These are phyloP conservation scores for Hydrangea macrophylla DNA, from an alignment of 148 eudicot species.

Conservation along the genomic window DNA sequence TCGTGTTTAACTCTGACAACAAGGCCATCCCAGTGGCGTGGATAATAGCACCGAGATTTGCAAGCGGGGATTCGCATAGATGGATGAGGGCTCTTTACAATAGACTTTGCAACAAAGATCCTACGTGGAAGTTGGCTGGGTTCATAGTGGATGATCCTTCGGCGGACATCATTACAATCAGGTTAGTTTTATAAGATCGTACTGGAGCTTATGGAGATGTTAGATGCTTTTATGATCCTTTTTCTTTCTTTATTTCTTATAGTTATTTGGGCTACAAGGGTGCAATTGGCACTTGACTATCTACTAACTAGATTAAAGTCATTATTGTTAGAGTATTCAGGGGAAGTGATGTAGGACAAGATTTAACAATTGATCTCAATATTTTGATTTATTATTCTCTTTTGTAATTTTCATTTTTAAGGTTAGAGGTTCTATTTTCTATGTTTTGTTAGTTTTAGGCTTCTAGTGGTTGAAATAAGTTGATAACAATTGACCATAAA, in stretches of 20 bases:
- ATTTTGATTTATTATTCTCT: no score
- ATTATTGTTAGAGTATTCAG: no score
- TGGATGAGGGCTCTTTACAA: conserved; percentile 98
- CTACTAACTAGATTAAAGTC: neutral
- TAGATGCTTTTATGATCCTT: neutral
- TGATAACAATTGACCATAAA: neutral
- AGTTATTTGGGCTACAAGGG: neutral
- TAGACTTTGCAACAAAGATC: conserved; percentile 69
- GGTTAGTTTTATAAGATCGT: conserved; percentile 36
- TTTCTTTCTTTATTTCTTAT: neutral
- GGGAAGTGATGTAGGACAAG: no score
- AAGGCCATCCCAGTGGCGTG: conserved; percentile 97
- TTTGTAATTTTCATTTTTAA: no score
- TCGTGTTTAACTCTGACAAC: conserved; percentile 91
- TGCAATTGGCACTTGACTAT: neutral
- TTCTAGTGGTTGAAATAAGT: no score
- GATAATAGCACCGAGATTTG: conserved; percentile 75
- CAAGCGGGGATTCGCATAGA: conserved; percentile 53
- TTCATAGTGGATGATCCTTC: conserved; percentile 86
- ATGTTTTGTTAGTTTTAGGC: no score
- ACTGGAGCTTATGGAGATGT: conserved; percentile 1
- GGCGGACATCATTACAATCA: conserved; percentile 58
- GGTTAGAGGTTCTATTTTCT: no score
- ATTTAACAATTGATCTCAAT: no score
- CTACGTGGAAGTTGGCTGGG: conserved; percentile 89